Percentiles rank a stretch among this genome's conserved stretches.
Evolutionary conservation across 2,329 filamentous ascomycete species (phyloP).

Genomic region (Aspergillus unguis): DNA sequence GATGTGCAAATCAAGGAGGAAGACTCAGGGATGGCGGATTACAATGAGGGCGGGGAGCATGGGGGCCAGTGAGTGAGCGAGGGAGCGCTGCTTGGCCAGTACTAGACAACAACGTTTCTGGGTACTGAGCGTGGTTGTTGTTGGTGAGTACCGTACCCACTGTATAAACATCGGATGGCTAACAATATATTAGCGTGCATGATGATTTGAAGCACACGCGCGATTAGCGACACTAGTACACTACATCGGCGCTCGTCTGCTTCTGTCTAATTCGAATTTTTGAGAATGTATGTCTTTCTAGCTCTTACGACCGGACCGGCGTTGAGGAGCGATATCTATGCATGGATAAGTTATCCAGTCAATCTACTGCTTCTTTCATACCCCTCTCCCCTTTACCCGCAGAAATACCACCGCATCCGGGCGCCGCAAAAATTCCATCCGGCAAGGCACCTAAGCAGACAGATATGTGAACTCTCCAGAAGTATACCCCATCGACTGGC

Average conservation of each 20-base stretch:
- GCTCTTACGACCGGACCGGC: conserved; percentile 1
- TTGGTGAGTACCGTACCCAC: too few species aligned
- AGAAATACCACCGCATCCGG: too few species aligned
- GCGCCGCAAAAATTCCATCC: too few species aligned
- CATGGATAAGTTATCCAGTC: neutral
- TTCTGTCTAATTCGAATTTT: too few species aligned
- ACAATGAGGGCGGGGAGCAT: conserved; percentile 22
- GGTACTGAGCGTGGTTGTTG: too few species aligned
- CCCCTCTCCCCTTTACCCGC: neutral
- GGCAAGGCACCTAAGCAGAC: too few species aligned
- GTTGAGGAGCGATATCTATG: conserved; percentile 5
- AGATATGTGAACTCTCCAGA: too few species aligned
- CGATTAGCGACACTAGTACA: neutral
- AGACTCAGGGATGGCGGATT: conserved; percentile 38
- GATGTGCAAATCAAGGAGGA: conserved; percentile 26
- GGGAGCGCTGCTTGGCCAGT: too few species aligned
- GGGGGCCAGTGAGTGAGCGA: conserved; percentile 18
- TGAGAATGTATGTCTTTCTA: neutral
- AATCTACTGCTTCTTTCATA: neutral
- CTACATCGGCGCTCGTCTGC: neutral
- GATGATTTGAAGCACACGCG: neutral
- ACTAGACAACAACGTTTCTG: too few species aligned
- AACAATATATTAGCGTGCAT: neutral
- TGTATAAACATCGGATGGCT: too few species aligned
- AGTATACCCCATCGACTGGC: too few species aligned